Evolutionary conservation across 2,329 filamentous ascomycete species (phyloP).

Genomic region (Microdochium paspali): DNA sequence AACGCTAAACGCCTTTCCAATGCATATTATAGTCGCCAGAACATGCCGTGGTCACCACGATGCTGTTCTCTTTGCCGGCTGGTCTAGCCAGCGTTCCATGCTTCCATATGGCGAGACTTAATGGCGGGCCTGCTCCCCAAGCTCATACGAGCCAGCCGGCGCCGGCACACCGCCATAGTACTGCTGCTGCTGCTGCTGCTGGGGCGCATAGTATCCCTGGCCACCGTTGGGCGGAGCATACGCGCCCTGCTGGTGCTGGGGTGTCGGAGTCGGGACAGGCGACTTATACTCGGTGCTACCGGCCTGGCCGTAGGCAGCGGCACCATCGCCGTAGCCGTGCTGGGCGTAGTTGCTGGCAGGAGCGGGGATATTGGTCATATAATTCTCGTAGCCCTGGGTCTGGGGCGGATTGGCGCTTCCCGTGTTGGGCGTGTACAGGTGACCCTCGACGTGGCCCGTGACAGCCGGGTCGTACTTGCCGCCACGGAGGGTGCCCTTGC

Average conservation of each 20-base stretch:
- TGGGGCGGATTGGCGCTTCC: neutral
- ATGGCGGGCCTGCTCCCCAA: neutral
- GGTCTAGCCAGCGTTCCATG: too few species aligned
- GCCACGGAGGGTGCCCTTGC: conserved; percentile 9
- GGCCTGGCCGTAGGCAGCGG: conserved; percentile 3
- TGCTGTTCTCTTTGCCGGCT: too few species aligned
- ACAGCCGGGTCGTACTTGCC: conserved; percentile 10
- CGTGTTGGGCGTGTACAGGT: conserved; percentile 1
- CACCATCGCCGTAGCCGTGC: conserved; percentile 1
- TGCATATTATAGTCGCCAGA: too few species aligned
- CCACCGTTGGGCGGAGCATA: neutral
- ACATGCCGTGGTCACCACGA: too few species aligned
- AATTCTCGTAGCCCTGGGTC: neutral
- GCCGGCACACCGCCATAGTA: neutral
- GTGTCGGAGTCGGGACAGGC: conserved; percentile 1
- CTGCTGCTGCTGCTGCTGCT: neutral
- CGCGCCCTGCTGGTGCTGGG: conserved; percentile 2
- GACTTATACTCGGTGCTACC: conserved; percentile 11
- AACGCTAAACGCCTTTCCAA: too few species aligned
- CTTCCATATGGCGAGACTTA: too few species aligned
- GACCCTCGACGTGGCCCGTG: conserved; percentile 4
- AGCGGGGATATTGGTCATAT: neutral
- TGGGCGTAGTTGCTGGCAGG: conserved; percentile 1
- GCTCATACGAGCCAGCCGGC: neutral
- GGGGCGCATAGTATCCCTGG: neutral